Evolutionary conservation across 306 rosid genomes (phyloP), one percentile per base, ranked within the genome.

Genomic region (Inga oerstediana): DNA sequence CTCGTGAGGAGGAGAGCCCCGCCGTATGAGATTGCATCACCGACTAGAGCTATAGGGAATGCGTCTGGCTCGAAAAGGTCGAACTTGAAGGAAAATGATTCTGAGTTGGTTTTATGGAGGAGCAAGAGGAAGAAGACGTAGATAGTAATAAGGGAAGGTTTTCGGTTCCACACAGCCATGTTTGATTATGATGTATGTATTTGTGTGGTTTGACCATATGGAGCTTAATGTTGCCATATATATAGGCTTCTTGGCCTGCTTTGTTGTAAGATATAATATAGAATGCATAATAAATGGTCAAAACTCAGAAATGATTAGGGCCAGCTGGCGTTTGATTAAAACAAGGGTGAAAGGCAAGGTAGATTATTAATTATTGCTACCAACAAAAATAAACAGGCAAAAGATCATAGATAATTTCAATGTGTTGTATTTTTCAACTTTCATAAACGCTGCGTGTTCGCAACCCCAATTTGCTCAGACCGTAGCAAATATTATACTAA

Each of bases 41-140:
- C 85, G 0, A 83, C 73, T 12, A 30, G 34, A 10, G 11, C 67
- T n/a, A 83, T 0, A 0, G 66, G n/a, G 0, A 27, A 3, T 11
- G 1, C 7, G 17, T 22, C 61, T 9, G 65, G 6, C 12, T n/a
- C 30, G 39, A 83, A 82, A 20, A 48, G 0, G 24, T 9, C 7
- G 77, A 76, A 82, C 24, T 34, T 68, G 77, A 82, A 76, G 32
- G 81, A 82, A 13, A 76, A 0, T 76, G 85, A 76, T 2, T 76
- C 77, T 20, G 81, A 76, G 11, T 68, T 82, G 2, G 56, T 79
- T 3, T 68, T 76, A 14, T 8, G 72, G 16, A 68, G 12, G 5
- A 68, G 34, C 10, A 56, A 67, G 51, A 68, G 8, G 17, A 54
- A 52, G 59, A 32, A 43, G 43, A 70, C 6, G 35, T 62, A 71